Base-by-base conservation (phyloP, 805 yeast genomes). In the Myxozyma kluyveri region DNA sequence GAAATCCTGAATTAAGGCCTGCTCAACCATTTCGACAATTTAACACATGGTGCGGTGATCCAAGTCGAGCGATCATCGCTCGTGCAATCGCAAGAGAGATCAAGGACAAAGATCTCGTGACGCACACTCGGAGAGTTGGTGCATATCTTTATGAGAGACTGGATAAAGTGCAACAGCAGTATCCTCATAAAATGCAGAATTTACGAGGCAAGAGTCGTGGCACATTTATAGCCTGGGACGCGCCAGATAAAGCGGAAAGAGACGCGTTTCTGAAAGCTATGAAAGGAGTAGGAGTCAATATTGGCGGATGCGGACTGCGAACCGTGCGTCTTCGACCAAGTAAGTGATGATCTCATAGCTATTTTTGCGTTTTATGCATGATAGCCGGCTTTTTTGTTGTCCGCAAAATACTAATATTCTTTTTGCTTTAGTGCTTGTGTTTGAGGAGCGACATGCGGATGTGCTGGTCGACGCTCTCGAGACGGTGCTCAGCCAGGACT, bases 11-110 rank as follows among this genome's bases (percentile, higher is more conserved):
- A 63, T 72, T 86, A 54, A 76, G 83, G 61, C 95, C 95, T 65
- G 76, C 81, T 70, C 69, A 71, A 65, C 82, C 95, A n/a, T 86
- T 84, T 78, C 81, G 95, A 70, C 95, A 87, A 76, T 86, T 86
- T 79, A 86, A 86, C 81, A 86, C 95, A 53, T 86, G 95, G 95
- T 85, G 91, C 73, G 95, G 95, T 64, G 95, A 86, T 72, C 90
- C 95, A 68, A 84, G 89, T 54, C 81, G 83, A 72, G 78, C 85
- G 68, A 73, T 86, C 63, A 75, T 88, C 63, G 86, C 90, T 50
- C 82, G 84, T 65, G 81, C 87, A 60, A 84, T 87, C 66, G 80
- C 80, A 63, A 68, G 77, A 60, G 89, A 86, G 72, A 73, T 85
- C 44, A 70, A 73, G 44, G 79, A 80, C 61, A 70, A 85, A 66